These are phyloP conservation scores for Boechera stricta DNA, from an alignment of 345 rosid species.

Conservation along the genomic window DNA sequence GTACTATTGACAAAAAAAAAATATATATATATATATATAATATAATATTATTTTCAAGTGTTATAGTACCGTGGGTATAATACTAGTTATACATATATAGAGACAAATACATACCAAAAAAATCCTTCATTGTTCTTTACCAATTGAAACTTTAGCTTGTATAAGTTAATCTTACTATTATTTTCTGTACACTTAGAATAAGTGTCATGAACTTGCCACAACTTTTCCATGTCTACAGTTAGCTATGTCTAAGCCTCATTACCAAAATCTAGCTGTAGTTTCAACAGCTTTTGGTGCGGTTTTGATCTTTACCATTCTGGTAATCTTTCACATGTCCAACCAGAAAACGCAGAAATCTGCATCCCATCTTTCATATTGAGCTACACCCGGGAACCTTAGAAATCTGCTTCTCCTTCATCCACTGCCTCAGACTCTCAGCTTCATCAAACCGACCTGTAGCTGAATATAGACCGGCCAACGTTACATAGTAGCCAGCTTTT, in stretches of 20 bases:
- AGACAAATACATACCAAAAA: background rate
- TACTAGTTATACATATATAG: background rate
- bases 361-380: constrained; percentile 47
- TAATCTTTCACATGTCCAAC: constrained; percentile 17
- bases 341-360: background rate
- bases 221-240: constrained; percentile 4
- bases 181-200: background rate
- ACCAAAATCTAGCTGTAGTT: constrained; percentile 12
- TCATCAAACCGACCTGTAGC: constrained; percentile 53
- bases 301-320: background rate
- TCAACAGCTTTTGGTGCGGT: constrained; percentile 11
- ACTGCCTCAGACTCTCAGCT: constrained; percentile 58
- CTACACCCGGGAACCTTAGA: constrained; percentile 60
- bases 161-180: background rate
- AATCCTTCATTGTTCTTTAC: background rate
- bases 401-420: constrained; percentile 55
- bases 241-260: background rate
- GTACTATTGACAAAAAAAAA: no score
- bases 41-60: no score
- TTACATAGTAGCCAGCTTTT: constrained; percentile 60
- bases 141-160: background rate
- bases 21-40: no score
- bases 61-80: no score
- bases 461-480: constrained; percentile 60
- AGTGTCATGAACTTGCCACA: no score